Conservation (phyloP, 768 basidiomycete genomes). For the Psilocybe tampanensis region DNA sequence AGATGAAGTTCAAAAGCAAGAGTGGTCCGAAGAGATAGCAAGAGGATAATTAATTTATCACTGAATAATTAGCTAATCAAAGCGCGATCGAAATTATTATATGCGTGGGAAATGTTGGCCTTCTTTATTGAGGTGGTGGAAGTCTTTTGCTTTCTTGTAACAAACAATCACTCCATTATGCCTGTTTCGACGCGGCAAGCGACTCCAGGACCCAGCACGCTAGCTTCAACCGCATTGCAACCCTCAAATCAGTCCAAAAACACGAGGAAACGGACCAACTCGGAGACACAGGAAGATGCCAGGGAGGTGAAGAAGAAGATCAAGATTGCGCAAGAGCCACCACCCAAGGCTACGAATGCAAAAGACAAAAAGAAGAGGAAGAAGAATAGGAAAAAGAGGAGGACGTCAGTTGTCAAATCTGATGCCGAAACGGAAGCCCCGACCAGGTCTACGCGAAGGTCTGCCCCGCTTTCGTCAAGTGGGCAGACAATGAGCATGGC, state of each 20-base stretch:
- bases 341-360: conserved; percentile 13
- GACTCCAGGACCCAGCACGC: conserved; percentile 32
- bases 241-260: conserved; percentile 23
- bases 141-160: conserved; percentile 1
- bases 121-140: neutral
- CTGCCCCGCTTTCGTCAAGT: conserved; percentile 4
- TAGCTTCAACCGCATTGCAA: neutral
- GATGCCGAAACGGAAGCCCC: conserved; percentile 10
- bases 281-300: conserved; percentile 28
- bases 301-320: conserved; percentile 34
- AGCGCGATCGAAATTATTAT: neutral
- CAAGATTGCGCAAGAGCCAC: neutral
- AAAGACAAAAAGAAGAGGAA: conserved; percentile 39
- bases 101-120: conserved; percentile 5
- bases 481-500: neutral
- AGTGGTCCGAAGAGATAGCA: too few relatives aligned
- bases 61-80: neutral
- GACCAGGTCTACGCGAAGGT: conserved; percentile 6
- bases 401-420: conserved; percentile 32
- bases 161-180: conserved; percentile 14
- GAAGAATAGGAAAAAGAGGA: conserved; percentile 38
- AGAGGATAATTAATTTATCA: too few relatives aligned
- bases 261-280: conserved; percentile 33
- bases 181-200: conserved; percentile 35
- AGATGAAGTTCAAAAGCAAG: too few relatives aligned